Percentiles rank a stretch among this genome's conserved stretches.
These are phyloP conservation scores for Neonectria punicea DNA, from an alignment of 2,329 filamentous ascomycete genomes.

Conservation along the genomic window DNA sequence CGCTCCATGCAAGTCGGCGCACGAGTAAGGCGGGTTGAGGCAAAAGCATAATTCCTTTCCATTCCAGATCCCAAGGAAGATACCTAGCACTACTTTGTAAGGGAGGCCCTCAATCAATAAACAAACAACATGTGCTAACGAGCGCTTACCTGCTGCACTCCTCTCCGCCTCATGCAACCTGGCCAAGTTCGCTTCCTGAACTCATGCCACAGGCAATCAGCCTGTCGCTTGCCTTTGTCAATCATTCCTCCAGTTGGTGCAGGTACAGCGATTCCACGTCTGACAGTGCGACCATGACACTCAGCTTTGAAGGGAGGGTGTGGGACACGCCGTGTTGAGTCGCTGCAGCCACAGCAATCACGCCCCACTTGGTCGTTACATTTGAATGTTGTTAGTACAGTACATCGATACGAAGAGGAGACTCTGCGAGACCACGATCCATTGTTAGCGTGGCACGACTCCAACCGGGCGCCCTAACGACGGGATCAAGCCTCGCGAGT, in stretches of 20 bases:
- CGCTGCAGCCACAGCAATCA: slow-evolving; percentile 36
- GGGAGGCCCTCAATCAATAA: neutral
- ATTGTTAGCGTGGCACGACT: slow-evolving; percentile 12
- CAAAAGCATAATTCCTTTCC: slow-evolving; percentile 29
- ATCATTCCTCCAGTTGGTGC: slow-evolving; percentile 33
- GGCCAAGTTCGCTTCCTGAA: slow-evolving; percentile 16
- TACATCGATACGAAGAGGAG: slow-evolving; percentile 28
- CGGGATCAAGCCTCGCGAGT: slow-evolving; percentile 20
- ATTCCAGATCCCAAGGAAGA: slow-evolving; percentile 25
- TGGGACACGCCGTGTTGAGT: slow-evolving; percentile 31
- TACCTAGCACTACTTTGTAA: neutral
- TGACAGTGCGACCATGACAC: slow-evolving; percentile 41
- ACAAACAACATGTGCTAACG: slow-evolving; percentile 5
- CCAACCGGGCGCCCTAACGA: slow-evolving; percentile 9
- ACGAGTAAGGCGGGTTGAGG: slow-evolving; percentile 23
- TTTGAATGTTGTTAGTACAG: slow-evolving; percentile 31
- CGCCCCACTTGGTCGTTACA: slow-evolving; percentile 31
- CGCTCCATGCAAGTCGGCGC: neutral
- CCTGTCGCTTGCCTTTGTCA: slow-evolving; percentile 28
- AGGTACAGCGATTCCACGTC: slow-evolving; percentile 33
- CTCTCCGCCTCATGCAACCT: slow-evolving; percentile 2
- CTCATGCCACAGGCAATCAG: slow-evolving; percentile 27
- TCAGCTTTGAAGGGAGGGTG: slow-evolving; percentile 30
- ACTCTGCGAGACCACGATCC: slow-evolving; percentile 10
- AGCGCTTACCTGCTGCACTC: slow-evolving; percentile 6